Conservation (phyloP, 306 rosid species). For the Senna siamea region DNA sequence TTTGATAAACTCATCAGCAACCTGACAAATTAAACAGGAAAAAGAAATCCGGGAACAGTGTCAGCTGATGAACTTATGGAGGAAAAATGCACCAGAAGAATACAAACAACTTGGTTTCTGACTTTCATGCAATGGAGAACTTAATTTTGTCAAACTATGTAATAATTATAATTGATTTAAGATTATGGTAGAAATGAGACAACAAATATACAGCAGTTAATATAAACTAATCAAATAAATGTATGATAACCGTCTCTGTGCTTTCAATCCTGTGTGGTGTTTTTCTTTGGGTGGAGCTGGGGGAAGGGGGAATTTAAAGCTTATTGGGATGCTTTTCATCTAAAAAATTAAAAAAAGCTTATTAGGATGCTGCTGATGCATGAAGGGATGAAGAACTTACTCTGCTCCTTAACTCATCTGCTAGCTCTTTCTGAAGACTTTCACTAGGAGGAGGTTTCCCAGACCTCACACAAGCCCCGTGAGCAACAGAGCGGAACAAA, state of each 20-base stretch:
- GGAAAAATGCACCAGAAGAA: conserved; percentile 1
- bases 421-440: conserved; percentile 73
- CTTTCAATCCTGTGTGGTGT: neutral
- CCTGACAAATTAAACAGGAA: conserved; percentile 52
- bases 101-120: conserved; percentile 8
- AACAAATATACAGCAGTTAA: conserved; percentile 24
- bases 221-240: neutral
- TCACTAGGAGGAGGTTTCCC: conserved; percentile 76
- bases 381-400: conserved; percentile 51
- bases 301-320: conserved; percentile 10
- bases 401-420: conserved; percentile 72
- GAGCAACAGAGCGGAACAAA: conserved; percentile 89
- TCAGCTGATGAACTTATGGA: neutral
- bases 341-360: neutral
- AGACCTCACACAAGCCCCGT: conserved; percentile 77
- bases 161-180: neutral
- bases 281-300: neutral
- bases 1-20: conserved; percentile 89
- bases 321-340: neutral
- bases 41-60: conserved; percentile 26
- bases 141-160: conserved; percentile 9
- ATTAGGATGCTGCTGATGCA: neutral
- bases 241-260: neutral
- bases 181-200: neutral
- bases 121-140: neutral